phyloP scores from a whole-genome alignment of 2,329 filamentous ascomycete species.

The Sclerotiophoma versabilis region DNA sequence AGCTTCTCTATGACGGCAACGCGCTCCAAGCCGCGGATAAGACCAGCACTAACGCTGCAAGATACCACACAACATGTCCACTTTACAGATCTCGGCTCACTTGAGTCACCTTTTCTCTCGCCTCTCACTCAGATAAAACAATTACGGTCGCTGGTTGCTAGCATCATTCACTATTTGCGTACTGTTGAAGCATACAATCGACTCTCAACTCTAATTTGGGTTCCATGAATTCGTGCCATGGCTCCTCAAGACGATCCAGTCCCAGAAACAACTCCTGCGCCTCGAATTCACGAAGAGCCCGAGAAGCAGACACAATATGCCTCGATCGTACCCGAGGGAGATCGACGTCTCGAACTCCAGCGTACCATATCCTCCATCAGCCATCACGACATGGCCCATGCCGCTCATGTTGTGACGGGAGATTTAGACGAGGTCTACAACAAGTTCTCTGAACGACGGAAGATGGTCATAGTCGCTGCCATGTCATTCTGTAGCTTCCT shows the following conservation, averaged over 20 bases:
- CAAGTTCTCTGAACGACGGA: constrained; percentile 66
- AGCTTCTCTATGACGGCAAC: constrained; percentile 34
- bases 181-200: background rate
- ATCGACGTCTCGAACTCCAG: constrained; percentile 35
- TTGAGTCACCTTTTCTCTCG: constrained; percentile 12
- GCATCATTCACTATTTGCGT: background rate
- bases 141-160: background rate
- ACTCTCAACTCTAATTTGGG: constrained; percentile 2
- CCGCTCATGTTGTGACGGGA: constrained; percentile 37
- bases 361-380: constrained; percentile 41
- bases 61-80: constrained; percentile 22
- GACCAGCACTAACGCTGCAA: constrained; percentile 21
- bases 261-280: constrained; percentile 24
- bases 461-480: constrained; percentile 71
- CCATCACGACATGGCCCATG: constrained; percentile 43
- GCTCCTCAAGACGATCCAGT: constrained; percentile 30
- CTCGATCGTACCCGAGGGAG: constrained; percentile 36
- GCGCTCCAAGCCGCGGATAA: constrained; percentile 23
- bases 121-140: constrained; percentile 7
- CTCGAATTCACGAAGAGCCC: constrained; percentile 17
- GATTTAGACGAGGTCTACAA: constrained; percentile 66
- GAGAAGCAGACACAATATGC: constrained; percentile 40
- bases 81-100: constrained; percentile 12
- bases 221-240: constrained; percentile 42
- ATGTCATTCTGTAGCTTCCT: constrained; percentile 79